A percentile compares a stretch with the other conserved stretches of the same genome.
Evolutionary conservation across 192 early-diverging fungal species (phyloP).

Genomic region (Hyaloraphidium curvatum): DNA sequence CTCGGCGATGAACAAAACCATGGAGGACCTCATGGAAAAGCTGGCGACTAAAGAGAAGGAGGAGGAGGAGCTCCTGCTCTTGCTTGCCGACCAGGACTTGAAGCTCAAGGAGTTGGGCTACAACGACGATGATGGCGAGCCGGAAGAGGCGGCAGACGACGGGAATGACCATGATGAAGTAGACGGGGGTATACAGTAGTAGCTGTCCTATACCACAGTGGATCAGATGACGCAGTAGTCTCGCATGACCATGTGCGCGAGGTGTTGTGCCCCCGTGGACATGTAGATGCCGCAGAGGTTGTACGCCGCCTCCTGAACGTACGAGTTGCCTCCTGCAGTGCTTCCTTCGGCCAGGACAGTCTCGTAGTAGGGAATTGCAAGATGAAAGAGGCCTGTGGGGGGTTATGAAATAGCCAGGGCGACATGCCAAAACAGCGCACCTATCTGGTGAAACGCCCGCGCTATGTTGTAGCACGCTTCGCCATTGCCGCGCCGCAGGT

Average conservation of each 20-base stretch:
- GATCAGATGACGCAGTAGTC: too few species aligned
- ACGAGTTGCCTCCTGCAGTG: constrained; percentile 14
- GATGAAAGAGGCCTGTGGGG: constrained; percentile 38
- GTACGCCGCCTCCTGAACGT: constrained; percentile 62
- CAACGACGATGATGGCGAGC: too few species aligned
- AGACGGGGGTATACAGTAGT: too few species aligned
- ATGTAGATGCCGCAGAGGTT: constrained; percentile 72
- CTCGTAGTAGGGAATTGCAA: constrained; percentile 75
- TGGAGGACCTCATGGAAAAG: constrained; percentile 1
- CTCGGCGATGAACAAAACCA: background rate
- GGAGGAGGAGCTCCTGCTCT: constrained; percentile 68
- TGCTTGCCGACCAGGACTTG: constrained; percentile 63
- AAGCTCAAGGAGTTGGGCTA: constrained; percentile 34
- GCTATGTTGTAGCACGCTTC: constrained; percentile 75
- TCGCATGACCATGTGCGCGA: too few species aligned
- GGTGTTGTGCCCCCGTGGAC: constrained; percentile 40
- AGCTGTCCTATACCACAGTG: too few species aligned
- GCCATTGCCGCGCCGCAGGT: constrained; percentile 19
- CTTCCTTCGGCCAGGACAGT: background rate
- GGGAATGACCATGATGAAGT: too few species aligned
- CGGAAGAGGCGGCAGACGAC: too few species aligned
- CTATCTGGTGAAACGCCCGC: constrained; percentile 72
- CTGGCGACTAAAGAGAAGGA: constrained; percentile 36
- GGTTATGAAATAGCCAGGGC: background rate
- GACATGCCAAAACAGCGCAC: constrained; percentile 4